Evolutionary conservation across 495 filamentous ascomycete genomes (phyloP).

Genomic region (Xylaria curta): DNA sequence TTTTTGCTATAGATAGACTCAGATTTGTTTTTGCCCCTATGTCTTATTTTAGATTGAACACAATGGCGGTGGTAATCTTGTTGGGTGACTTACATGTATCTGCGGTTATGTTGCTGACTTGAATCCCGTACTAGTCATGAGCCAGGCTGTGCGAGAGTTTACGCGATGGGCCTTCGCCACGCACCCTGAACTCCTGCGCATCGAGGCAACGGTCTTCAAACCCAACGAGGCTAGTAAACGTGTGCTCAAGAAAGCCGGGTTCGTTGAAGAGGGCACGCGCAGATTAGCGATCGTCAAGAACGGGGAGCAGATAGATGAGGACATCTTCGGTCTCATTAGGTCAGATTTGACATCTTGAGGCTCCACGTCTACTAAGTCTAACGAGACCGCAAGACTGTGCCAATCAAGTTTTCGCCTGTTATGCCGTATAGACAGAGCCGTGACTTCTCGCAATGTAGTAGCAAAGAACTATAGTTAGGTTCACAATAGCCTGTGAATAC

Average conservation of each 20-base stretch:
- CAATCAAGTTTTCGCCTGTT: neutral
- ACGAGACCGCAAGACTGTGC: neutral
- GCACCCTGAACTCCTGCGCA: conserved; percentile 37
- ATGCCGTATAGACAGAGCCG: neutral
- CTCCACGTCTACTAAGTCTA: neutral
- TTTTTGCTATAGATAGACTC: too few species aligned
- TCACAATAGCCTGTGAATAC: neutral
- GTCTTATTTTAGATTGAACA: too few species aligned
- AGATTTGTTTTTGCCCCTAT: too few species aligned
- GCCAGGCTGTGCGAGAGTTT: conserved; percentile 33
- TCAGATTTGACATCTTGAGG: conserved; percentile 35
- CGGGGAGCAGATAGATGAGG: conserved; percentile 40
- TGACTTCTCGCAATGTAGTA: neutral
- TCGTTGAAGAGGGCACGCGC: conserved; percentile 44
- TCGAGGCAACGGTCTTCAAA: conserved; percentile 43
- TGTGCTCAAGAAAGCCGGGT: conserved; percentile 47
- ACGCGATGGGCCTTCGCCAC: conserved; percentile 45
- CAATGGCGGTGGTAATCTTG: neutral
- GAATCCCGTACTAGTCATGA: conserved; percentile 7
- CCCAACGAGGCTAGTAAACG: conserved; percentile 42
- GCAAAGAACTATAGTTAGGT: neutral
- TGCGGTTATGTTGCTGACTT: neutral
- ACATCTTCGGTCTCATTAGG: conserved; percentile 43
- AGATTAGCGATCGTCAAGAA: conserved; percentile 45
- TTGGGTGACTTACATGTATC: neutral